phyloP scores from a whole-genome alignment of 1,139 yeast species.

The Zygotorulaspora mrakii region DNA sequence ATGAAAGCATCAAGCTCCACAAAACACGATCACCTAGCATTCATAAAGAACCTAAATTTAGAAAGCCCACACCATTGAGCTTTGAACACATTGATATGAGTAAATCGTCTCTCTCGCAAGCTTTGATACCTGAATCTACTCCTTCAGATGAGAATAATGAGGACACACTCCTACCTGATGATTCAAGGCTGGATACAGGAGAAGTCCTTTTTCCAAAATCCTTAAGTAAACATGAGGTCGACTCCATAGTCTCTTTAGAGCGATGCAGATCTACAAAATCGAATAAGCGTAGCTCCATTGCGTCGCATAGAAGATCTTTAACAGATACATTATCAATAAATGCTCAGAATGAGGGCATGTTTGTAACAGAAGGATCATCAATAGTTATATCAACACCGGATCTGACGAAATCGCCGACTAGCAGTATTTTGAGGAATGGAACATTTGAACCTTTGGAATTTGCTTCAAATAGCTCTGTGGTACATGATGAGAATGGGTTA shows the following conservation, averaged over 20 bases:
- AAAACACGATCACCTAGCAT: background rate
- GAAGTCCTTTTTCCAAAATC: conserved; percentile 71
- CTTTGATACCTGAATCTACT: conserved; percentile 2
- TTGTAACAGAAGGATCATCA: conserved; percentile 36
- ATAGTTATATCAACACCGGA: conserved; percentile 36
- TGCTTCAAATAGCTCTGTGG: conserved; percentile 10
- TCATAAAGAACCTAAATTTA: conserved; percentile 8
- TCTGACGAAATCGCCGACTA: conserved; percentile 42
- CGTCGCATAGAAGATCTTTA: conserved; percentile 33
- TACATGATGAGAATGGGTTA: conserved; percentile 5
- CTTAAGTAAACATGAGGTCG: conserved; percentile 63
- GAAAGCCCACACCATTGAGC: conserved; percentile 25
- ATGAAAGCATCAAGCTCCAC: background rate
- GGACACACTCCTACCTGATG: conserved; percentile 3
- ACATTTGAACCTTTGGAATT: conserved; percentile 27
- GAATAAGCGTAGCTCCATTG: conserved; percentile 25
- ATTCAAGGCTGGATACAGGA: conserved; percentile 41
- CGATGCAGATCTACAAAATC: conserved; percentile 53
- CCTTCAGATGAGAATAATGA: conserved; percentile 14
- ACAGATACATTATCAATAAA: conserved; percentile 38
- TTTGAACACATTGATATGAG: conserved; percentile 4
- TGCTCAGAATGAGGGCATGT: conserved; percentile 43
- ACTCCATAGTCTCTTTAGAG: conserved; percentile 68
- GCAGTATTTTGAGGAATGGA: conserved; percentile 50
- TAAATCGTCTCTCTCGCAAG: conserved; percentile 2